Base-by-base conservation (phyloP, 805 yeast species). In the Yamadazyma insecticola region DNA sequence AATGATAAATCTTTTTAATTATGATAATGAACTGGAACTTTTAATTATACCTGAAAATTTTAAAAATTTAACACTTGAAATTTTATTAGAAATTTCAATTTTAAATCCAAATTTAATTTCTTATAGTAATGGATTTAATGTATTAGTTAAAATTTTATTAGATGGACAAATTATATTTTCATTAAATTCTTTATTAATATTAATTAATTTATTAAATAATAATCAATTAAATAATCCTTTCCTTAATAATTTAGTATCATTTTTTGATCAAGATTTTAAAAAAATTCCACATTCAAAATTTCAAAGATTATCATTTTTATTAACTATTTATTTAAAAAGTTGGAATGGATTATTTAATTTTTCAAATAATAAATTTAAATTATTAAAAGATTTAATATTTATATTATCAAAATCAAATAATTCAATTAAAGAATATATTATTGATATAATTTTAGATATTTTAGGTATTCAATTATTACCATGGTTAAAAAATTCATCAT, bases 301-400 rank as follows among this genome's bases (percentile, higher is more conserved):
- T 17, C 81, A 80, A 35, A 72, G 69, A 36, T 62, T 76, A 10
- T 74, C 88, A 0, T 67, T 72, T 25, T 63, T 86, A 6, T 52
- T 90, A 2, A 59, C 82, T 0, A 51, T 72, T 4, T 58, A 85
- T 15, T 55, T 90, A 29, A 82, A 85, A 39, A 69, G 77, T 20
- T 81, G 90, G 76, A 67, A 82, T 9, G 99, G 98, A 0, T 47
- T 88, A 8, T 68, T 80, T 37, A 73, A 81, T 11, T 73, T 80
- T 44, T 70, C 82, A 1, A 65, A 72, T 34, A 63, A 78, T 41
- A 58, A 76, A 36, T 79, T 75, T 39, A 59, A 62, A 33, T 70
- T 80, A 7, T 49, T 89, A 14, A 62, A 59, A 24, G 74, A 76
- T 32, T 57, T 89, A 17, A 57, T 89, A 2, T 55, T 67, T 25